These are phyloP conservation scores for Agaricus bisporus DNA, from an alignment of 768 basidiomycete genomes.

Conservation along the genomic window DNA sequence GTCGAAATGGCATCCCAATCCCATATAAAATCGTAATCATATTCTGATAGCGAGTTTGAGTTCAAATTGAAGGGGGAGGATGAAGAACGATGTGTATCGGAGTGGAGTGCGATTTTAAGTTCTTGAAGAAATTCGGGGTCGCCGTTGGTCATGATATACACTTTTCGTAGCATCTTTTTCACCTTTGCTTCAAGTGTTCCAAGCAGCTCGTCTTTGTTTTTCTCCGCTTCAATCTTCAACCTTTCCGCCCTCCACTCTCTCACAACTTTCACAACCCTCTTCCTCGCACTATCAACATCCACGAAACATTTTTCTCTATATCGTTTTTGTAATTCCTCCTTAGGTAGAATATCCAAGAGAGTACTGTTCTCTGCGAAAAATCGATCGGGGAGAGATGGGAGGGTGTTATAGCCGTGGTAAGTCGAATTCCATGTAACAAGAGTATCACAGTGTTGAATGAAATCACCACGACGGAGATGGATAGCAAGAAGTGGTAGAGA, in stretches of 20 bases:
- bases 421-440: constrained; percentile 32
- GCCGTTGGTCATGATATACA: constrained; percentile 68
- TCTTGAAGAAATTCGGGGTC: constrained; percentile 40
- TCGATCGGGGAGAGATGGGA: constrained; percentile 43
- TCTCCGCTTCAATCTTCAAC: constrained; percentile 12
- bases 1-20: constrained; percentile 46
- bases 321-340: constrained; percentile 21
- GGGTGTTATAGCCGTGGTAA: constrained; percentile 49
- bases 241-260: constrained; percentile 19
- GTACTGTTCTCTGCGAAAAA: constrained; percentile 20
- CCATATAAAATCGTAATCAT: constrained; percentile 12
- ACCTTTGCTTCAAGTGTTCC: neutral
- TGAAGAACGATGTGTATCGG: neutral
- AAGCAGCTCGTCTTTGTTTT: neutral
- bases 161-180: constrained; percentile 26
- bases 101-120: constrained; percentile 33
- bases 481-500: constrained; percentile 45
- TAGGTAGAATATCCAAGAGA: constrained; percentile 4
- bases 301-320: constrained; percentile 51
- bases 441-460: constrained; percentile 38
- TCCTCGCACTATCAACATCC: constrained; percentile 39
- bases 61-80: no score
- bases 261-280: constrained; percentile 28
- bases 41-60: neutral
- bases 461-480: constrained; percentile 56